Evolutionary conservation across 2,329 filamentous ascomycete genomes (phyloP).

Genomic region (Colletotrichum lini): DNA sequence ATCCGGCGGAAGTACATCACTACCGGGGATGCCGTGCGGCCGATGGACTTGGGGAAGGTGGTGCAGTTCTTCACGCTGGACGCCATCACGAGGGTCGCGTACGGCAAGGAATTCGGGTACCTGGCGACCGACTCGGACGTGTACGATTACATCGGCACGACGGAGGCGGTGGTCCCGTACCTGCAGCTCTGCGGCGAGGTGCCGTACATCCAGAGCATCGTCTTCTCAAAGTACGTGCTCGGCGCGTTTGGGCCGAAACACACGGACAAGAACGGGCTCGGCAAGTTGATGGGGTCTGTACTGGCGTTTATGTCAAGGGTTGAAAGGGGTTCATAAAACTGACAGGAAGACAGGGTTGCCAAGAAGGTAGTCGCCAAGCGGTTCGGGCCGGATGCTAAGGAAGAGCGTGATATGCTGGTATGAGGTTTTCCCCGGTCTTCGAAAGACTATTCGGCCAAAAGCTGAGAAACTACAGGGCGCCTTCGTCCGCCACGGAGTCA

Average conservation of each 20-base stretch:
- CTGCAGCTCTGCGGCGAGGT: slow-evolving; percentile 54
- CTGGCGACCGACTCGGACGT: slow-evolving; percentile 58
- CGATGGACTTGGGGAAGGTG: slow-evolving; percentile 59
- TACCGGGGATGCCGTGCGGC: slow-evolving; percentile 43
- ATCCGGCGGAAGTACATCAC: slow-evolving; percentile 38
- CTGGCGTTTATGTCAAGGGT: slow-evolving; percentile 36
- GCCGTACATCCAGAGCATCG: slow-evolving; percentile 42
- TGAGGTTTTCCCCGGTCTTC: neutral
- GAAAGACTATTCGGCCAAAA: neutral
- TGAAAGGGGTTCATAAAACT: neutral
- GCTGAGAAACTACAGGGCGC: slow-evolving; percentile 23
- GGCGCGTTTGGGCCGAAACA: slow-evolving; percentile 44
- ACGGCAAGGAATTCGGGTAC: slow-evolving; percentile 61
- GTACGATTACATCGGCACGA: slow-evolving; percentile 58
- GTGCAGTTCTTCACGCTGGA: slow-evolving; percentile 65
- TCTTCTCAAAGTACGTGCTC: slow-evolving; percentile 48
- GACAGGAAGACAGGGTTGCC: slow-evolving; percentile 48
- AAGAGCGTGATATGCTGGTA: slow-evolving; percentile 54
- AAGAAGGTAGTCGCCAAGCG: slow-evolving; percentile 51
- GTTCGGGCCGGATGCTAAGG: slow-evolving; percentile 47
- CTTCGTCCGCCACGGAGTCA: slow-evolving; percentile 61
- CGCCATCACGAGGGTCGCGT: slow-evolving; percentile 62
- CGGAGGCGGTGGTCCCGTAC: slow-evolving; percentile 54
- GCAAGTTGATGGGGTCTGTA: slow-evolving; percentile 41
- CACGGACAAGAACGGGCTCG: slow-evolving; percentile 39